phyloP scores from a whole-genome alignment of 306 rosid species.

The Hippophae tibetana region DNA sequence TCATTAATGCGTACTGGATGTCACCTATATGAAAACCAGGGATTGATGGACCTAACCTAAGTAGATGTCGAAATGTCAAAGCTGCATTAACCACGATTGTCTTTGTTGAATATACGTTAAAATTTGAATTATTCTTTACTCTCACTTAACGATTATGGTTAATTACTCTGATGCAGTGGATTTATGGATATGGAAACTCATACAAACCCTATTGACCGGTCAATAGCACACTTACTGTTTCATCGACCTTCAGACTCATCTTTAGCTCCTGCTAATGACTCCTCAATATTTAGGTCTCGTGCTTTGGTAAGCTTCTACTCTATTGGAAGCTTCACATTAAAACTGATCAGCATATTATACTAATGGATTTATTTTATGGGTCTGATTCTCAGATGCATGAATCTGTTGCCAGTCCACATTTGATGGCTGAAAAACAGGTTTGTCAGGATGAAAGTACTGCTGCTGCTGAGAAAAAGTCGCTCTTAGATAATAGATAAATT shows the following conservation, averaged over 20 bases:
- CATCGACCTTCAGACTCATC: slow-evolving; percentile 65
- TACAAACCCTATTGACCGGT: slow-evolving; percentile 83
- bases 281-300: slow-evolving; percentile 27
- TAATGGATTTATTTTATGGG: slow-evolving; percentile 23
- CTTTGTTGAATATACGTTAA: no score
- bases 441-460: slow-evolving; percentile 35
- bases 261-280: slow-evolving; percentile 19
- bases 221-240: slow-evolving; percentile 78
- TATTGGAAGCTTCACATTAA: background rate
- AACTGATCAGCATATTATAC: slow-evolving; percentile 1
- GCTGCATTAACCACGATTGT: no score
- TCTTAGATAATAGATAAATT: slow-evolving; percentile 10
- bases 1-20: no score
- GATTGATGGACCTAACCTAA: no score
- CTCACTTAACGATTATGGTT: slow-evolving; percentile 14
- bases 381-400: slow-evolving; percentile 33
- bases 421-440: slow-evolving; percentile 36
- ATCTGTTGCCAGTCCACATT: slow-evolving; percentile 31
- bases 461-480: slow-evolving; percentile 20
- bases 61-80: no score
- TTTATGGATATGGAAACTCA: slow-evolving; percentile 64
- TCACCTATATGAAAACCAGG: no score
- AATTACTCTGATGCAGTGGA: slow-evolving; percentile 46
- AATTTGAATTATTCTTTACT: no score
- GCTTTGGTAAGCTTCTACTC: slow-evolving; percentile 36